Percentiles rank a stretch among this genome's conserved stretches.
Conservation (phyloP, 257 asterid species). For the Vinca minor region DNA sequence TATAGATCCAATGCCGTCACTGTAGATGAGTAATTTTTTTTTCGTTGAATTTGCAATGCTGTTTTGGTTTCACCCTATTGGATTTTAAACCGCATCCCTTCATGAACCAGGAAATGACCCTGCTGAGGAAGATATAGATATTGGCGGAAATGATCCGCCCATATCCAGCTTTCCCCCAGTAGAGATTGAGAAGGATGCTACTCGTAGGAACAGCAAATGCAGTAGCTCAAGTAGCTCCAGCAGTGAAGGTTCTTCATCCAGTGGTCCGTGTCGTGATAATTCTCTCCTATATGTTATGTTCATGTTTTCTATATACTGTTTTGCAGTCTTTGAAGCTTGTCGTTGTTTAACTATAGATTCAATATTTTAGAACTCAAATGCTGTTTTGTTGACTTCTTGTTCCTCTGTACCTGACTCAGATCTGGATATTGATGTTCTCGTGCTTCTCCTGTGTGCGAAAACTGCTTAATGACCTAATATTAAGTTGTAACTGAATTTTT, state of each 20-base stretch:
- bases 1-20: background rate
- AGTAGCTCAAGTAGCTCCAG: constrained; percentile 68
- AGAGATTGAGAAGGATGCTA: constrained; percentile 46
- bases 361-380: background rate
- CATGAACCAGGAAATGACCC: constrained; percentile 39
- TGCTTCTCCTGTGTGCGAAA: background rate
- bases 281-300: constrained; percentile 7
- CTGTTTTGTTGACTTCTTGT: background rate
- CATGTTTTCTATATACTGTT: background rate
- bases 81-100: background rate
- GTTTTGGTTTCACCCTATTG: background rate
- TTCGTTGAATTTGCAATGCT: background rate
- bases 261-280: constrained; percentile 39
- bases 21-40: constrained; percentile 3
- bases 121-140: constrained; percentile 72
- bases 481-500: background rate
- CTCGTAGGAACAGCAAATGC: constrained; percentile 42
- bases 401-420: background rate
- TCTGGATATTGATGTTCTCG: background rate
- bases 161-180: constrained; percentile 49
- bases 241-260: constrained; percentile 58
- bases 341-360: background rate
- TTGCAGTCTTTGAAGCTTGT: background rate
- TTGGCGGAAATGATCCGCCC: constrained; percentile 65
- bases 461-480: background rate